phyloP scores from a whole-genome alignment of 2,329 filamentous ascomycete species.

The Pseudocercospora eumusae region DNA sequence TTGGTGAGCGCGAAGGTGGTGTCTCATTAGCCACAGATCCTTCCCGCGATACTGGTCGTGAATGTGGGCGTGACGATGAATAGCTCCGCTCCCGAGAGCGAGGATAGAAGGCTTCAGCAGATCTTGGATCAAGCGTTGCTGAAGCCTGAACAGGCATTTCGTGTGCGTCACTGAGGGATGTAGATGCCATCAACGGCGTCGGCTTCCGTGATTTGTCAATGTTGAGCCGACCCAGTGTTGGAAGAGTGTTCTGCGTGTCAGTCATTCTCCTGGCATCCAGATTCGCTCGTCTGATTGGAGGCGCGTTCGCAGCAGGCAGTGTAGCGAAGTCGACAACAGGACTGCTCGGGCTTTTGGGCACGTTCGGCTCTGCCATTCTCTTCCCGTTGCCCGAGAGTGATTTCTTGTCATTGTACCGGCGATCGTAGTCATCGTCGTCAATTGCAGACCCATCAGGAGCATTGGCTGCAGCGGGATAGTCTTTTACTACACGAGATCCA shows the following conservation, averaged over 20 bases:
- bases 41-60: constrained; percentile 33
- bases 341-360: constrained; percentile 20
- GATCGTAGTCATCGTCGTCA: constrained; percentile 31
- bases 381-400: constrained; percentile 15
- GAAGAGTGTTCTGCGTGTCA: constrained; percentile 31
- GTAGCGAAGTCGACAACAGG: constrained; percentile 33
- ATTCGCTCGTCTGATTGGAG: constrained; percentile 28
- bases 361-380: constrained; percentile 20
- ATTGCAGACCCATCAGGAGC: constrained; percentile 31
- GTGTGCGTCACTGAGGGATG: constrained; percentile 29
- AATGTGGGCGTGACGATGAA: constrained; percentile 22
- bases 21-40: constrained; percentile 21
- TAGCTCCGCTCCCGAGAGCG: constrained; percentile 33
- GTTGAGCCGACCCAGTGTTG: constrained; percentile 27
- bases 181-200: constrained; percentile 33
- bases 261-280: constrained; percentile 37
- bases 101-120: constrained; percentile 14
- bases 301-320: constrained; percentile 17
- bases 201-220: constrained; percentile 32
- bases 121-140: constrained; percentile 22
- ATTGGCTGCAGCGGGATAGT: constrained; percentile 31
- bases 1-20: constrained; percentile 25
- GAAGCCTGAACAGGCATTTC: constrained; percentile 18
- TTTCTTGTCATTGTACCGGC: constrained; percentile 7
- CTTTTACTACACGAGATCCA: constrained; percentile 25